Evolutionary conservation across 768 basidiomycete species (phyloP), one percentile per base, ranked within the genome.

Genomic region (Artomyces pyxidatus): DNA sequence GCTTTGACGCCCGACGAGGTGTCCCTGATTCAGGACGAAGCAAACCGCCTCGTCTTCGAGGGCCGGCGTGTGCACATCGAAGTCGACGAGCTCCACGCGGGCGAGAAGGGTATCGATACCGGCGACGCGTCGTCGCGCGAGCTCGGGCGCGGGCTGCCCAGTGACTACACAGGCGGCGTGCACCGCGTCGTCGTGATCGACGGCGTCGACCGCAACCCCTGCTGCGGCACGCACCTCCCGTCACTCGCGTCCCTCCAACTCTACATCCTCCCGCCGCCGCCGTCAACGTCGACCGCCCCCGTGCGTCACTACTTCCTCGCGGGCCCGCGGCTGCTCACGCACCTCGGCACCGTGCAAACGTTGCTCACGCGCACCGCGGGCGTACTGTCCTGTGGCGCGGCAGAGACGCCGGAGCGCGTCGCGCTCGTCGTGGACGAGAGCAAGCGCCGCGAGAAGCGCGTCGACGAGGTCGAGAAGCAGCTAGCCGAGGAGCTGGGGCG

Each of bases 221-320:
- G 89, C 64, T 87, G 85, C 48, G 85, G 88, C 10, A 89, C 91
- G 14, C 93, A 96, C 63, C 73, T 85, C 46, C 86, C 90, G 6
- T 80, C 80, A 45, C 74, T 93, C 42, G 73, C 83, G 53, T 81
- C 83, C 57, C 73, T 87, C 26, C 80, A 87, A 58, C 67, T 88
- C 45, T 83, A 88, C 69, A 64, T 88, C 38, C 63, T 85, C 37
- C 80, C 85, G 21, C 74, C 79, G 1, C 68, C 85, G 23, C 70
- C 83, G 32, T 76, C 83, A 9, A 75, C 82, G 7, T 69, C 70
- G 14, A 74, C 78, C 2, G 75, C 78, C 0, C 81, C 83, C 49
- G 80, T 78, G 21, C 81, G 89, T 22, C 73, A 94, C 4, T 88
- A 81, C 67, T 93, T 96, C 69, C 73, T 86, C 43, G 69, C 81